phyloP scores from a whole-genome alignment of 139 green algal species.

The Asterochloris erici region DNA sequence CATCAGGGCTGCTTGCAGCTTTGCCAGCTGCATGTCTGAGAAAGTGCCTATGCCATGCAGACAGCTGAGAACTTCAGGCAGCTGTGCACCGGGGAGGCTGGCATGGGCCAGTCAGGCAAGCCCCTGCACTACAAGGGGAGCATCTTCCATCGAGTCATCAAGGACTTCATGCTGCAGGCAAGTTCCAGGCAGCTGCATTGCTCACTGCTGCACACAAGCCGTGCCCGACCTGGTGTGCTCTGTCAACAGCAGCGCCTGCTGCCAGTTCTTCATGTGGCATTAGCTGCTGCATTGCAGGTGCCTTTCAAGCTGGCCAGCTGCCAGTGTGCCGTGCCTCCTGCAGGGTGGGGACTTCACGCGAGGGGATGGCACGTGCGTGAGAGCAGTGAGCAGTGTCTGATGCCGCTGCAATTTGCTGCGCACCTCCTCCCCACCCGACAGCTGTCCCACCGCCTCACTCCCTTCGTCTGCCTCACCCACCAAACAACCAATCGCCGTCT shows the following conservation, averaged over 20 bases:
- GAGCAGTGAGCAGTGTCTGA: too few species aligned
- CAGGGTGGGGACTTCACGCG: conserved; percentile 70
- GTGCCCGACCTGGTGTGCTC: not conserved
- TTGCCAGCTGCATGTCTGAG: not conserved
- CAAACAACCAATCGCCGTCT: too few species aligned
- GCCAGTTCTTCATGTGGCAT: not conserved
- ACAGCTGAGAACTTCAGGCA: conserved; percentile 89
- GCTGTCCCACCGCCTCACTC: not conserved
- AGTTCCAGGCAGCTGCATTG: not conserved
- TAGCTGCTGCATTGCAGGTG: not conserved
- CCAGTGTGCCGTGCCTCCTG: not conserved
- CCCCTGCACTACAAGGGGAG: conserved; percentile 45
- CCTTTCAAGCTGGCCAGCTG: not conserved
- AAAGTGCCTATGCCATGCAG: not conserved
- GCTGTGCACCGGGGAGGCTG: conserved; percentile 46
- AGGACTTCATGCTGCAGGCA: conserved; percentile 31
- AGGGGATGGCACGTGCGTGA: conserved; percentile 22
- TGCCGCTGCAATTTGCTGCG: not conserved
- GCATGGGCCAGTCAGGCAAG: conserved; percentile 42
- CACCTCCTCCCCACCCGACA: not conserved
- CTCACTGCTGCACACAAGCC: not conserved
- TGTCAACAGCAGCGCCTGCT: not conserved
- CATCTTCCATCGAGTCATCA: conserved; percentile 53
- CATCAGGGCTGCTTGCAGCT: not conserved
- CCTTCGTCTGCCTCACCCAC: not conserved